These are phyloP conservation scores for Tilletia walkeri DNA, from an alignment of 1,284 basidiomycete genomes.

Conservation along the genomic window DNA sequence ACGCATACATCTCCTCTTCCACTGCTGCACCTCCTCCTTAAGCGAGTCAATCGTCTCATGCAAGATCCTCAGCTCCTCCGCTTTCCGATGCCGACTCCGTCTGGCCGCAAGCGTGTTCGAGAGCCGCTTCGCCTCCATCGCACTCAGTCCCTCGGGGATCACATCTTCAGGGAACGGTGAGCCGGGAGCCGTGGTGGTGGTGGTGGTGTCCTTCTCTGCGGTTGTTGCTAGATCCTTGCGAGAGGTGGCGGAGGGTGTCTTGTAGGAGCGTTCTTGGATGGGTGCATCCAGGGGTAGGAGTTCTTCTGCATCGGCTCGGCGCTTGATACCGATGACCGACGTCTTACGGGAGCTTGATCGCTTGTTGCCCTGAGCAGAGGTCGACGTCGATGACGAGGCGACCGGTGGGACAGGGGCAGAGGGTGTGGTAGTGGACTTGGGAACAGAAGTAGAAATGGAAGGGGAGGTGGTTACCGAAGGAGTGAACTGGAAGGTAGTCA, in stretches of 20 bases:
- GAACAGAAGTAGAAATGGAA: conserved; percentile 23
- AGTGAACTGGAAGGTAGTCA: conserved; percentile 22
- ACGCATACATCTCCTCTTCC: conserved; percentile 49
- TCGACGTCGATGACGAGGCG: no score
- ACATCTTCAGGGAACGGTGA: background rate
- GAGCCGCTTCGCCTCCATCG: conserved; percentile 52
- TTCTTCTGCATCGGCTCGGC: conserved; percentile 44
- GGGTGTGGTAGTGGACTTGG: no score
- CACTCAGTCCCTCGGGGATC: conserved; percentile 40
- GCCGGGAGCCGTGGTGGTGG: conserved; percentile 21
- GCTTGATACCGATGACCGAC: conserved; percentile 35
- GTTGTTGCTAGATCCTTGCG: conserved; percentile 25
- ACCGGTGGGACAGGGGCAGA: background rate
- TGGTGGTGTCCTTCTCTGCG: conserved; percentile 22
- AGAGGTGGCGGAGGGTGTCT: conserved; percentile 50
- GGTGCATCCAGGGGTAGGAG: conserved; percentile 53
- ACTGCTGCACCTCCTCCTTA: conserved; percentile 39
- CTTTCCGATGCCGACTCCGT: conserved; percentile 51
- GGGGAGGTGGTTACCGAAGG: conserved; percentile 20
- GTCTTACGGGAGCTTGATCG: conserved; percentile 12
- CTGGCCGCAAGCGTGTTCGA: conserved; percentile 54
- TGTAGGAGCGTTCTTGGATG: conserved; percentile 50
- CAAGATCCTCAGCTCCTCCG: conserved; percentile 47
- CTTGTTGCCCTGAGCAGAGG: conserved; percentile 10
- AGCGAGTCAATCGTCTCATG: conserved; percentile 48